phyloP scores from a whole-genome alignment of 2,329 filamentous ascomycete genomes.

The Drechslerella stenobrocha region DNA sequence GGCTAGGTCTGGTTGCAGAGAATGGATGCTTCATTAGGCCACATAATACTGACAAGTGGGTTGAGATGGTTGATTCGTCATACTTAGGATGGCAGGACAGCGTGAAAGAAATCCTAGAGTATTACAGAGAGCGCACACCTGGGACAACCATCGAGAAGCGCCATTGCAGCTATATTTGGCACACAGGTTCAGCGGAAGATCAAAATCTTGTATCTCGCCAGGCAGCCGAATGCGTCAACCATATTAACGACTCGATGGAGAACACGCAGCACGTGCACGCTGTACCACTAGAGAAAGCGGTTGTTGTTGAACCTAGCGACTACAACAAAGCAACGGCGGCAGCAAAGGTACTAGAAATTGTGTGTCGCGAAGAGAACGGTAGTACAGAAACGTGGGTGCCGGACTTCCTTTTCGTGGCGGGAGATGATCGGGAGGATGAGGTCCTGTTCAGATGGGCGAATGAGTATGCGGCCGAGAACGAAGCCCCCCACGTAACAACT shows the following conservation, averaged over 20 bases:
- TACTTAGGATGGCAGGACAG: slow-evolving; percentile 74
- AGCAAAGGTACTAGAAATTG: slow-evolving; percentile 67
- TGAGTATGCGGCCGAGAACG: slow-evolving; percentile 64
- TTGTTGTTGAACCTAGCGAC: slow-evolving; percentile 81
- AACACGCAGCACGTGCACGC: slow-evolving; percentile 76
- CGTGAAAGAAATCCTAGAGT: slow-evolving; percentile 78
- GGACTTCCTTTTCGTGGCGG: slow-evolving; percentile 86
- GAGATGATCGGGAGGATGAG: slow-evolving; percentile 90
- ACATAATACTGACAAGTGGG: slow-evolving; percentile 71
- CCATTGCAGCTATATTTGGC: slow-evolving; percentile 88
- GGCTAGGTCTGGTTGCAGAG: slow-evolving; percentile 86
- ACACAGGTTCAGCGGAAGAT: slow-evolving; percentile 82
- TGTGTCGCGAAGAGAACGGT: slow-evolving; percentile 59
- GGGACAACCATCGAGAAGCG: slow-evolving; percentile 85
- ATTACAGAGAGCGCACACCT: slow-evolving; percentile 86
- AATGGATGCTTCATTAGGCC: slow-evolving; percentile 89
- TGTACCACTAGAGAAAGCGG: slow-evolving; percentile 74
- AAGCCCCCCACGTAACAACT: slow-evolving; percentile 72
- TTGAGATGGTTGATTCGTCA: slow-evolving; percentile 64
- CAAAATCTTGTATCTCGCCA: slow-evolving; percentile 73
- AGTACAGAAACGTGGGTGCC: slow-evolving; percentile 58
- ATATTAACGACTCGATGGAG: slow-evolving; percentile 92
- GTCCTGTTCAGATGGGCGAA: slow-evolving; percentile 95
- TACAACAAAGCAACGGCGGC: slow-evolving; percentile 88
- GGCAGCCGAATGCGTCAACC: slow-evolving; percentile 85